phyloP scores from a whole-genome alignment of 176 grass and related monocot species.

The Avena insularis region DNA sequence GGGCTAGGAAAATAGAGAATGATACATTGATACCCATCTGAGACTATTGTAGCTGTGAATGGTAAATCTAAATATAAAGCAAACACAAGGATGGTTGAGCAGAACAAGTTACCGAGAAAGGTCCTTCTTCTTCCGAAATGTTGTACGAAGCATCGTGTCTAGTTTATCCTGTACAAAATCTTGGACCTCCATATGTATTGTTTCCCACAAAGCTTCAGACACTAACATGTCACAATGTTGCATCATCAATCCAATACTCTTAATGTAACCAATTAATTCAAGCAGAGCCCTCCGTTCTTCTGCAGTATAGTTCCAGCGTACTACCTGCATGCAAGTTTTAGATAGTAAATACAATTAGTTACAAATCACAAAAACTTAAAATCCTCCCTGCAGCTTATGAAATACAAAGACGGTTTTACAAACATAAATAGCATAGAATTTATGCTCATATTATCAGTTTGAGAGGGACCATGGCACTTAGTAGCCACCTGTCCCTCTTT shows the following conservation, averaged over 20 bases:
- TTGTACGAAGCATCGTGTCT: constrained; percentile 90
- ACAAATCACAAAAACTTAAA: constrained; percentile 23
- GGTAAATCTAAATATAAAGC: constrained; percentile 16
- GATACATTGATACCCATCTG: neutral
- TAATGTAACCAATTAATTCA: constrained; percentile 97
- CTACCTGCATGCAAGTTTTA: constrained; percentile 67
- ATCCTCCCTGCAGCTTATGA: constrained; percentile 21
- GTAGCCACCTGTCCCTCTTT: constrained; percentile 15
- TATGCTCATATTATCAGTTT: neutral
- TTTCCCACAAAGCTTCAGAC: constrained; percentile 98
- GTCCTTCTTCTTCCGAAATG: constrained; percentile 98
- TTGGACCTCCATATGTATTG: constrained; percentile 98
- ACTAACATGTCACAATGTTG: constrained; percentile 92
- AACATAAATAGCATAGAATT: neutral
- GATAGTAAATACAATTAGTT: constrained; percentile 26
- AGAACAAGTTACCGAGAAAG: constrained; percentile 80
- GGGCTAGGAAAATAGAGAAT: constrained; percentile 4
- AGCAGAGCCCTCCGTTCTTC: constrained; percentile 90
- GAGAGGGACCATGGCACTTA: neutral
- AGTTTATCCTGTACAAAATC: constrained; percentile 99
- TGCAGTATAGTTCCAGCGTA: constrained; percentile 91
- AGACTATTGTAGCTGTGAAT: constrained; percentile 28
- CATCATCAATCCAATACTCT: constrained; percentile 93
- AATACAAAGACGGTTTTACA: constrained; percentile 8
- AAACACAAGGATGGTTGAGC: constrained; percentile 36